Conservation (phyloP, 2,329 filamentous ascomycete species). For the Scorias spongiosa region DNA sequence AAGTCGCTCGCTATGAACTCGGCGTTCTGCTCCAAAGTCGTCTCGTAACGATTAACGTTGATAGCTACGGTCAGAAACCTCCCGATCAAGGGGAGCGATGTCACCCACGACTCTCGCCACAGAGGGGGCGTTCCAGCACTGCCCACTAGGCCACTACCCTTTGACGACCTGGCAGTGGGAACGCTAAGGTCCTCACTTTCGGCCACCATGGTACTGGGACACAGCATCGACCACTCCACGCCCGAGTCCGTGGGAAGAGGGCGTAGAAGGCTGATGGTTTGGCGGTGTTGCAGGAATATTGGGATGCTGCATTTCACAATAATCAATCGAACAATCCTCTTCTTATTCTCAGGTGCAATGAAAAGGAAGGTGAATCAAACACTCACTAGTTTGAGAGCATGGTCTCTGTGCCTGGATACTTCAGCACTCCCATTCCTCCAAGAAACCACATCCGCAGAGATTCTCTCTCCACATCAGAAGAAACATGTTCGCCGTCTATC, state of each 20-base stretch:
- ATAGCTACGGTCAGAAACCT: constrained; percentile 14
- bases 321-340: too few species aligned
- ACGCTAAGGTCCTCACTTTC: constrained; percentile 17
- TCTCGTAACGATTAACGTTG: constrained; percentile 20
- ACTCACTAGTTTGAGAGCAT: constrained; percentile 22
- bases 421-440: constrained; percentile 21
- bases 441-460: constrained; percentile 25
- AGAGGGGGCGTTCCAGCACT: constrained; percentile 17
- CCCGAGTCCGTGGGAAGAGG: constrained; percentile 13
- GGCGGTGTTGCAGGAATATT: constrained; percentile 22
- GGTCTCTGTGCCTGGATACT: constrained; percentile 21
- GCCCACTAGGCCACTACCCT: constrained; percentile 15
- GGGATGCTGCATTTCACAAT: constrained; percentile 17
- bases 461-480: constrained; percentile 18
- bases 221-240: constrained; percentile 27
- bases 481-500: too few species aligned
- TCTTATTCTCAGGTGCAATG: too few species aligned
- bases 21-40: constrained; percentile 24
- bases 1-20: constrained; percentile 1
- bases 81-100: constrained; percentile 20
- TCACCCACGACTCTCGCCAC: constrained; percentile 22
- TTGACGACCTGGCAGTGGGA: constrained; percentile 13
- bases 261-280: constrained; percentile 18
- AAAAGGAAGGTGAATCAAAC: too few species aligned
- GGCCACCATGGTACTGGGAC: constrained; percentile 22